Evolutionary conservation across 305 asterid species (phyloP).

Genomic region (Solanum hybrid): DNA sequence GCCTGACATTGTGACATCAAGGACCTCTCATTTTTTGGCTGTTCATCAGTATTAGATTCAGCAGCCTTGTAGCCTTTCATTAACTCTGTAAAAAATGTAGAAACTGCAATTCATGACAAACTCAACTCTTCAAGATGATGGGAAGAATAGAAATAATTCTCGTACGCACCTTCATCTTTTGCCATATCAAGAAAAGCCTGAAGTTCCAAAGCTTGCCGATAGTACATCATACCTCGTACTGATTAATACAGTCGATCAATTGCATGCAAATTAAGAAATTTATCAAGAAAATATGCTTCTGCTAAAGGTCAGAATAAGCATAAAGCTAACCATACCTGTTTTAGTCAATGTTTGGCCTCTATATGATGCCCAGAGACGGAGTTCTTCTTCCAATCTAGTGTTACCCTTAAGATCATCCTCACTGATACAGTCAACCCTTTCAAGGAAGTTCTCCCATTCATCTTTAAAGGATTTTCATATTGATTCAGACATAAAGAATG

Average conservation of each 20-base stretch:
- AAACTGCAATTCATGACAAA: slow-evolving; percentile 6
- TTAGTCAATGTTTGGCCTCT: slow-evolving; percentile 98
- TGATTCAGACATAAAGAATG: slow-evolving; percentile 4
- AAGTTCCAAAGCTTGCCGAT: slow-evolving; percentile 97
- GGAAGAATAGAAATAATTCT: slow-evolving; percentile 11
- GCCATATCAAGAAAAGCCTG: slow-evolving; percentile 99
- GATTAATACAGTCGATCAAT: slow-evolving; percentile 6
- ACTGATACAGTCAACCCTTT: slow-evolving; percentile 53
- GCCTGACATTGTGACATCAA: slow-evolving; percentile 84
- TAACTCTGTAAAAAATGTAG: slow-evolving; percentile 46
- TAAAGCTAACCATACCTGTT: slow-evolving; percentile 48
- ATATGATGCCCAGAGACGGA: slow-evolving; percentile 96
- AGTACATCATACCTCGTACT: slow-evolving; percentile 99
- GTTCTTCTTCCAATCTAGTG: slow-evolving; percentile 59
- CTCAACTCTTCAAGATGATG: neutral
- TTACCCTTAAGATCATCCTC: slow-evolving; percentile 79
- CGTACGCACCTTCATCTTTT: slow-evolving; percentile 65
- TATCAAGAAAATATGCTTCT: neutral
- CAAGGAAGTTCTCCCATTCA: slow-evolving; percentile 93
- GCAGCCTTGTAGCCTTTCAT: slow-evolving; percentile 94
- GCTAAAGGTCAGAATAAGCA: slow-evolving; percentile 3
- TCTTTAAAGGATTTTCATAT: slow-evolving; percentile 35
- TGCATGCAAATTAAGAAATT: slow-evolving; percentile 12
- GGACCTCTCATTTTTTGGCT: slow-evolving; percentile 56
- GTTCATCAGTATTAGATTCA: slow-evolving; percentile 58